Base-by-base conservation (phyloP, 2,329 filamentous ascomycete genomes). In the Neurospora sp. region DNA sequence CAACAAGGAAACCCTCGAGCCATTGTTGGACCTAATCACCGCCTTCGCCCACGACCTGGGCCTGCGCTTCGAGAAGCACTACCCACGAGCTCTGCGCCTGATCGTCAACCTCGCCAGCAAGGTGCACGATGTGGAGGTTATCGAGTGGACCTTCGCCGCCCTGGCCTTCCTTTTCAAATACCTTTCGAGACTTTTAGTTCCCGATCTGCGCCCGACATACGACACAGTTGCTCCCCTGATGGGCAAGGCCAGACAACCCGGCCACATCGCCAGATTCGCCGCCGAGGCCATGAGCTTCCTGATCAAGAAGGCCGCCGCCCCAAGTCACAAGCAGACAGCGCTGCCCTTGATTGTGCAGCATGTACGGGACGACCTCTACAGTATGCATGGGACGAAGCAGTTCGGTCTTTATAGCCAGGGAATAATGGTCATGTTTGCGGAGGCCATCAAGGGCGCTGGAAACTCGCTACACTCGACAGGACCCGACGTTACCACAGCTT, bases 131-230 rank as follows among this genome's bases (percentile, higher is more conserved):
- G 89, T 92, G 36, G 92, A 94, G 73, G 93, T 96, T n/a, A 92
- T 98, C 67, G 96, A 99, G 81, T 98, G 95, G 94, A 95, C 92
- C 67, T 99, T 99, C 81, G 93, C 91, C 12, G 94, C 92, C 75
- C 84, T 99, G 69, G 93, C 96, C 66, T 99, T 96, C 84, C 84
- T 98, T 52, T 97, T 99, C 87, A 99, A 99, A 78, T 98, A 98
- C 77, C 87, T 99, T 5, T 96, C 93, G 2, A 89, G 92, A 73
- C 86, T 98, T 0, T 81, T 99, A 28, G 91, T 96, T 0, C 91
- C 93, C 4, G 92, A 99, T 77, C 81, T 99, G 72, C 86, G 92
- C 72, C 93, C 95, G 66, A 90, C 96, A 1, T 94, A 93, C 77
- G 87, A 92, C 76, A 88, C 96, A 68, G 88, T 99, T 83, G 87